A percentile compares a stretch with the other conserved stretches of the same genome.
phyloP scores from a whole-genome alignment of 1,284 basidiomycete species.

The Chondrostereum purpureum region DNA sequence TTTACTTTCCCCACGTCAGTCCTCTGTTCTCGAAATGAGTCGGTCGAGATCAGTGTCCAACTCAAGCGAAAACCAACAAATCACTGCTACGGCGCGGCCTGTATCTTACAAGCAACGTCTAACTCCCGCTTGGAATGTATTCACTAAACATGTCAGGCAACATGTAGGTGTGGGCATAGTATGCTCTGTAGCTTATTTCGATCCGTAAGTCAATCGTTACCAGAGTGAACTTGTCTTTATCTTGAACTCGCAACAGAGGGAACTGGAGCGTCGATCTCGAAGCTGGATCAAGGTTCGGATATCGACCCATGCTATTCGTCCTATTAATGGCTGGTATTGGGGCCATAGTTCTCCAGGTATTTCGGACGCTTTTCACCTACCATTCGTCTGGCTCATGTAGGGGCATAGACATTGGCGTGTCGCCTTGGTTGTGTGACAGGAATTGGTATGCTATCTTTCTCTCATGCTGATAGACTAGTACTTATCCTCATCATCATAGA shows the following conservation, averaged over 20 bases:
- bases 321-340: conserved; percentile 63
- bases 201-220: conserved; percentile 1
- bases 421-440: conserved; percentile 45
- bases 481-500: conserved; percentile 25
- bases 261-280: conserved; percentile 44
- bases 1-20: conserved; percentile 14
- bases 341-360: conserved; percentile 55
- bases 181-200: conserved; percentile 11
- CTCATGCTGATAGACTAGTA: neutral
- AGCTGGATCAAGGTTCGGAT: conserved; percentile 58
- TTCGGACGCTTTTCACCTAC: conserved; percentile 10
- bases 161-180: conserved; percentile 37
- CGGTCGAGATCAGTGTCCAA: neutral
- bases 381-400: too few relatives aligned
- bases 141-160: conserved; percentile 29
- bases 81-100: too few relatives aligned
- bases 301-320: conserved; percentile 61
- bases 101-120: conserved; percentile 1
- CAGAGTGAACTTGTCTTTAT: neutral
- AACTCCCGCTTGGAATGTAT: conserved; percentile 14
- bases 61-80: conserved; percentile 1
- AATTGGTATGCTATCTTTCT: conserved; percentile 25
- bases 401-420: conserved; percentile 33
- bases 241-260: conserved; percentile 10
- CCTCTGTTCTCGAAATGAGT: conserved; percentile 15